phyloP scores from a whole-genome alignment of 1,284 basidiomycete species.

The Apiotrichum akiyoshidainum region DNA sequence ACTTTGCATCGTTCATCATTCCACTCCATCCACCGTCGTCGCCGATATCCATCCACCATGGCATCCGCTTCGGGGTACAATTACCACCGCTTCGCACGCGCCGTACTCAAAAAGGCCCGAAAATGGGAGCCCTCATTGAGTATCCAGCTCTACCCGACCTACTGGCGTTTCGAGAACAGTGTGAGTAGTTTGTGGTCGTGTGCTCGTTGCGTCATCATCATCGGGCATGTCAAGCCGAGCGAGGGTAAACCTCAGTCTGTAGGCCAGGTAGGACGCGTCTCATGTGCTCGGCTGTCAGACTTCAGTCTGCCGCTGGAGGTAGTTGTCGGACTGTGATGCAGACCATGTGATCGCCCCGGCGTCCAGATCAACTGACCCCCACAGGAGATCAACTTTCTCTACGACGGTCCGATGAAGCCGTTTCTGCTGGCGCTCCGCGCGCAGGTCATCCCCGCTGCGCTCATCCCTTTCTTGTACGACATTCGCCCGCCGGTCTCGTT shows the following conservation, averaged over 20 bases:
- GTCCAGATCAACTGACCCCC: neutral
- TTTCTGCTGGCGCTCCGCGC: constrained; percentile 50
- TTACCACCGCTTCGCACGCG: constrained; percentile 49
- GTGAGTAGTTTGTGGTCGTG: constrained; percentile 28
- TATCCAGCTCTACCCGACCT: constrained; percentile 45
- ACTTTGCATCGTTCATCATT: neutral
- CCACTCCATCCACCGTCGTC: neutral
- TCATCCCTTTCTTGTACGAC: constrained; percentile 50
- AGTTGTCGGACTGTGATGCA: too few species aligned
- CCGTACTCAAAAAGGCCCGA: constrained; percentile 50
- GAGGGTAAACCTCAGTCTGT: too few species aligned
- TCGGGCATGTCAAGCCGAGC: too few species aligned
- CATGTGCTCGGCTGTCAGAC: too few species aligned
- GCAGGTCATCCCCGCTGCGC: constrained; percentile 48
- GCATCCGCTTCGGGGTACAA: constrained; percentile 52
- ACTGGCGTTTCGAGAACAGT: constrained; percentile 50
- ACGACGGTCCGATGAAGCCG: constrained; percentile 51
- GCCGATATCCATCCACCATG: constrained; percentile 27
- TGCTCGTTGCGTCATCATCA: too few species aligned
- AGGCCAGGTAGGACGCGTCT: too few species aligned
- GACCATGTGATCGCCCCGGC: too few species aligned
- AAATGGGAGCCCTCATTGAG: constrained; percentile 49
- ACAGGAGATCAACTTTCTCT: constrained; percentile 44
- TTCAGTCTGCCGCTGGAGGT: too few species aligned
- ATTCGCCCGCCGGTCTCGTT: constrained; percentile 46